Conservation (phyloP, 2,329 filamentous ascomycete species). For the Phoma sp. region DNA sequence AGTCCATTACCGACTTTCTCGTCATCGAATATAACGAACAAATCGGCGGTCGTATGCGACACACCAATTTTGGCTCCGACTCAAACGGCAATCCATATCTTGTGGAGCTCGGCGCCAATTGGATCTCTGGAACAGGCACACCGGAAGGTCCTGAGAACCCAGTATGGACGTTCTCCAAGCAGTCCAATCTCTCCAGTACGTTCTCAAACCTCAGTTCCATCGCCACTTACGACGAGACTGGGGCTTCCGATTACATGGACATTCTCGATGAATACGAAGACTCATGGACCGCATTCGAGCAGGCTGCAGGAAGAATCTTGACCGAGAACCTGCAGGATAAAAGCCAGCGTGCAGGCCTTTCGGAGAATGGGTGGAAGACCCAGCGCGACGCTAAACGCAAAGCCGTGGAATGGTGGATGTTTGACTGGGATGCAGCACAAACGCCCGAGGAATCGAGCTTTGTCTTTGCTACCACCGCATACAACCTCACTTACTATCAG, state of each 20-base stretch:
- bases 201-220: conserved; percentile 66
- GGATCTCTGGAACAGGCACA: conserved; percentile 60
- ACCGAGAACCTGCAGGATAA: conserved; percentile 66
- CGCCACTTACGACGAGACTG: conserved; percentile 65
- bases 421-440: conserved; percentile 65
- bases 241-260: conserved; percentile 58
- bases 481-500: conserved; percentile 68
- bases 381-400: conserved; percentile 61
- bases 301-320: conserved; percentile 64
- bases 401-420: conserved; percentile 67
- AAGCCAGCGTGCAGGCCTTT: conserved; percentile 64
- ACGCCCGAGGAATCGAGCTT: conserved; percentile 63
- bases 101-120: conserved; percentile 72
- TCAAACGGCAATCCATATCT: conserved; percentile 53
- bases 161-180: conserved; percentile 66
- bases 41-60: conserved; percentile 67
- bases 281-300: conserved; percentile 54
- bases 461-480: conserved; percentile 61
- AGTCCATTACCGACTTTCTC: conserved; percentile 67
- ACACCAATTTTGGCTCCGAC: conserved; percentile 63
- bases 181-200: conserved; percentile 62
- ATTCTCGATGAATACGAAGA: conserved; percentile 60
- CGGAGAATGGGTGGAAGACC: conserved; percentile 68
- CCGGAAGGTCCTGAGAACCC: conserved; percentile 60
- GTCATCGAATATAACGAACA: conserved; percentile 69